Percentiles rank a stretch among this genome's conserved stretches.
Evolutionary conservation across 2,329 filamentous ascomycete genomes (phyloP).

Genomic region (Bertia moriformis): DNA sequence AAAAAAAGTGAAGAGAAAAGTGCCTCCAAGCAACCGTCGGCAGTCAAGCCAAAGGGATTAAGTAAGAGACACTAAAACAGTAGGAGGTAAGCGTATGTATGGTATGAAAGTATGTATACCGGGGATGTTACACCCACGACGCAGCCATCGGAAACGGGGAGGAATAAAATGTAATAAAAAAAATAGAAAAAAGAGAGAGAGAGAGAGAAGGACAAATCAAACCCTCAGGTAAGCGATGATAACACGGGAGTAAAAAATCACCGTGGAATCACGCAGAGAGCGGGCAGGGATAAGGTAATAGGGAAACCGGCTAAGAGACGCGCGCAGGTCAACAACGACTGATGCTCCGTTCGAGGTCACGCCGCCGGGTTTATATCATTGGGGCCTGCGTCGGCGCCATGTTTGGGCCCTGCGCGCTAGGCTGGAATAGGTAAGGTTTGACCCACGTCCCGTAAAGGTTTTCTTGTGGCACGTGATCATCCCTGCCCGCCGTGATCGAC

Average conservation of each 20-base stretch:
- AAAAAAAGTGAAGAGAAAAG: not conserved
- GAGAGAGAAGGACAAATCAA: too few species aligned
- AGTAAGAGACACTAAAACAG: not conserved
- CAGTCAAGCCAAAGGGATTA: not conserved
- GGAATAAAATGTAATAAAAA: not conserved
- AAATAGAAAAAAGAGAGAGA: too few species aligned
- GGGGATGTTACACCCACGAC: not conserved
- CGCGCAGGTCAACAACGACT: not conserved
- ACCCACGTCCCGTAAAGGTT: not conserved
- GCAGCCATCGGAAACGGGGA: not conserved
- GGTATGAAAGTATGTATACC: too few species aligned
- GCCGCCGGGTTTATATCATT: conserved; percentile 1
- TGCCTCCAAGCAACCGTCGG: too few species aligned
- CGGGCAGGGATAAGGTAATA: too few species aligned
- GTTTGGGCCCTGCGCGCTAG: not conserved
- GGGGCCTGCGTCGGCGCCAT: not conserved
- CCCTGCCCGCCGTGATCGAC: not conserved
- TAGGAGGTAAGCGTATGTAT: not conserved
- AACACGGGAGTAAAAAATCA: too few species aligned
- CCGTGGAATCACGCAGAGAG: too few species aligned
- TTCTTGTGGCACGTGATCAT: not conserved
- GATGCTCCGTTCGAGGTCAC: not conserved
- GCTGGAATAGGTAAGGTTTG: not conserved
- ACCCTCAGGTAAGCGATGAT: too few species aligned
- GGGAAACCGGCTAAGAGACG: too few species aligned